Percentiles rank a stretch among this genome's conserved stretches.
Evolutionary conservation across 306 rosid genomes (phyloP).

Genomic region (Phaseolus lunatus): DNA sequence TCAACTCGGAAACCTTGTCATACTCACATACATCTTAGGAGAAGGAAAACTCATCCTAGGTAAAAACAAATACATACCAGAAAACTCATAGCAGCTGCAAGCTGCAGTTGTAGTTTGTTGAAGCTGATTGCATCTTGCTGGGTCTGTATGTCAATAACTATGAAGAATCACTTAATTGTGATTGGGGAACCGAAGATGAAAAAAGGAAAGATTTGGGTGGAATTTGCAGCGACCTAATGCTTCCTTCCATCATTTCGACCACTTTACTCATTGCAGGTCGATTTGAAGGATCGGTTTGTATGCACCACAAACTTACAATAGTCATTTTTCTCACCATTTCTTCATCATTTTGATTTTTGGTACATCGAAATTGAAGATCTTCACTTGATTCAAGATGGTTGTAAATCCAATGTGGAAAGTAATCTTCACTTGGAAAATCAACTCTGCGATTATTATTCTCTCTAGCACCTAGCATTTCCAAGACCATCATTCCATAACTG

Average conservation of each 20-base stretch:
- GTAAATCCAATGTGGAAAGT: conserved; percentile 54
- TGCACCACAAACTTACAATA: conserved; percentile 34
- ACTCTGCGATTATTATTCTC: conserved; percentile 11
- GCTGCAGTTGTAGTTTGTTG: neutral
- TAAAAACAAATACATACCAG: too few relatives aligned
- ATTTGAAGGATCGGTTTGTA: conserved; percentile 15
- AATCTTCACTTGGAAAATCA: conserved; percentile 29
- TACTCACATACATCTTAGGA: too few relatives aligned
- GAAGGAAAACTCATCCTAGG: too few relatives aligned
- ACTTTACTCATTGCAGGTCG: conserved; percentile 39
- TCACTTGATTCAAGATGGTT: conserved; percentile 23
- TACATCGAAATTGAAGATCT: conserved; percentile 26
- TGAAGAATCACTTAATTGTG: neutral
- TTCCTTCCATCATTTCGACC: conserved; percentile 24
- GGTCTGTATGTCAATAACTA: neutral
- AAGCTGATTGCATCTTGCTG: conserved; percentile 1
- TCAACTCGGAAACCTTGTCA: too few relatives aligned
- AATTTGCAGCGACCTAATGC: conserved; percentile 2
- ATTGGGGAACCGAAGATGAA: neutral
- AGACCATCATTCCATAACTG: conserved; percentile 48
- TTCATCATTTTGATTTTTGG: conserved; percentile 31
- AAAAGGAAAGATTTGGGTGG: conserved; percentile 11
- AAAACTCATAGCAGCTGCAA: neutral
- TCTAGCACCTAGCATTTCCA: conserved; percentile 47
- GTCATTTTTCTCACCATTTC: conserved; percentile 44